These are phyloP conservation scores for Solanum commersonii DNA, from an alignment of 257 asterid species.

Conservation along the genomic window DNA sequence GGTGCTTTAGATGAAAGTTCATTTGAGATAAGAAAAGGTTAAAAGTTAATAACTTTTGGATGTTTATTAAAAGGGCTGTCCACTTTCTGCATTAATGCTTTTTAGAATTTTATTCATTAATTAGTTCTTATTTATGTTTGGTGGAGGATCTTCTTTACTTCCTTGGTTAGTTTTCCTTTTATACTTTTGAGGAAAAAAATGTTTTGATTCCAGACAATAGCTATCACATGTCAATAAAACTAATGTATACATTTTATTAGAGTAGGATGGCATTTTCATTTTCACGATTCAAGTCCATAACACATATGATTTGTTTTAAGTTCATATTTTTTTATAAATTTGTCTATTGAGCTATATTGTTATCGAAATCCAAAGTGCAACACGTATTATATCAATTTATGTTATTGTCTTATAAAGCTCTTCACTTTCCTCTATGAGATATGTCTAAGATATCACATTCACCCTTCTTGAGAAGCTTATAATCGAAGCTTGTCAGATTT, in stretches of 20 bases:
- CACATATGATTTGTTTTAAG: no score
- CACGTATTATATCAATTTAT: no score
- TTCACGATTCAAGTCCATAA: background rate
- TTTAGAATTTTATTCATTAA: background rate
- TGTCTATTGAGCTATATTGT: no score
- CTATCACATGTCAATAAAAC: background rate
- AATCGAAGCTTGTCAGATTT: no score
- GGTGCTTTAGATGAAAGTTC: conserved; percentile 47
- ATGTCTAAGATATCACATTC: no score
- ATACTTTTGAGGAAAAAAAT: background rate
- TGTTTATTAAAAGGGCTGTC: conserved; percentile 96
- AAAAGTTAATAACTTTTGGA: conserved; percentile 42
- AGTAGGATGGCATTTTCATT: background rate
- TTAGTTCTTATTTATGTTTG: conserved; percentile 5
- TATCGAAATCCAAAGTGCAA: no score
- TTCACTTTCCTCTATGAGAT: no score
- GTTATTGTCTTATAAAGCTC: no score
- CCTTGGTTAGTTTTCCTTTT: background rate
- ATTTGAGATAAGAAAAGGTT: conserved; percentile 11
- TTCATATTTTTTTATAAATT: no score
- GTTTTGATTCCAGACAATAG: background rate
- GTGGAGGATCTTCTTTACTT: conserved; percentile 21
- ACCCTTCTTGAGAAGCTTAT: no score
- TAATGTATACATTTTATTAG: background rate
- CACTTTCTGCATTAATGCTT: conserved; percentile 58